Evolutionary conservation across 78 protist genomes (phyloP).

Genomic region (Polysphondylium violaceum): DNA sequence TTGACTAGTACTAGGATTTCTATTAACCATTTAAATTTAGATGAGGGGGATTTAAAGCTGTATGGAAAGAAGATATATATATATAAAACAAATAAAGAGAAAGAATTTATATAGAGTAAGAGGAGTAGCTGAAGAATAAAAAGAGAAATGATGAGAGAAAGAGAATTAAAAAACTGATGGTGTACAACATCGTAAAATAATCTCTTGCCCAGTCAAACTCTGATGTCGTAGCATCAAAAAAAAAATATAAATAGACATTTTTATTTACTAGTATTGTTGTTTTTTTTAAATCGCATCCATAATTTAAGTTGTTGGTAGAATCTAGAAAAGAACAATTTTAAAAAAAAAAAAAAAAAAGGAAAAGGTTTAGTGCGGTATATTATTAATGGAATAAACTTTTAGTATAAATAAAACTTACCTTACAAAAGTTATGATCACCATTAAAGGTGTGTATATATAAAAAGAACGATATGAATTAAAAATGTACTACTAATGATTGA

Average conservation of each 20-base stretch:
- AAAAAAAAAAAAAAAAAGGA: background rate
- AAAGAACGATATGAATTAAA: background rate
- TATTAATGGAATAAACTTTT: background rate
- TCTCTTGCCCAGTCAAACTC: background rate
- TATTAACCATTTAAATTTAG: no score
- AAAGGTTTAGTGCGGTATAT: background rate
- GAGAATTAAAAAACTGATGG: background rate
- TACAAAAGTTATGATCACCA: conserved; percentile 41
- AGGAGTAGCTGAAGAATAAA: background rate
- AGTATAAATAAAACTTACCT: conserved; percentile 13
- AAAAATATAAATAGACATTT: no score
- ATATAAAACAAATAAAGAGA: background rate
- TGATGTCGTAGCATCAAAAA: no score
- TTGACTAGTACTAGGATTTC: no score
- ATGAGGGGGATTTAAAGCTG: no score
- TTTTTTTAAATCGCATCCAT: background rate
- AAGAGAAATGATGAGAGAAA: background rate
- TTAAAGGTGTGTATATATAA: background rate
- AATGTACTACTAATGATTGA: no score
- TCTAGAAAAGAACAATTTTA: background rate
- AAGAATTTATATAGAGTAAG: background rate
- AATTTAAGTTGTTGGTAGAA: background rate
- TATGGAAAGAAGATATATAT: no score
- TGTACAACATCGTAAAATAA: background rate
- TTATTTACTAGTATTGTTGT: background rate